Conservation (phyloP, 2,329 filamentous ascomycete species). For the Ophiostoma sp. region DNA sequence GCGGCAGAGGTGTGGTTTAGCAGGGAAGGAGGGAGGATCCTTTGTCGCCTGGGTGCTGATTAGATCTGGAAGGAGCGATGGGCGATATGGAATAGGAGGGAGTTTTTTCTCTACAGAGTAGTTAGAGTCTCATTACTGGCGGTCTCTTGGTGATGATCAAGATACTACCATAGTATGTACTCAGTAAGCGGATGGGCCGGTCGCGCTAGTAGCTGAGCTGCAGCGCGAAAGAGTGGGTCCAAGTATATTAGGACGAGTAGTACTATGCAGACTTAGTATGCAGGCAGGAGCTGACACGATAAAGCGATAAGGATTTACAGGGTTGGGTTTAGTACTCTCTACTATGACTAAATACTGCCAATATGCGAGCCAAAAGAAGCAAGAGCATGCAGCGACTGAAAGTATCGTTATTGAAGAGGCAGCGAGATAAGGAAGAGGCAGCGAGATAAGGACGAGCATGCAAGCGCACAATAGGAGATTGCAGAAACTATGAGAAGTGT, state of each 20-base stretch:
- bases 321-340: neutral
- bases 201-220: slow-evolving; percentile 24
- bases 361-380: neutral
- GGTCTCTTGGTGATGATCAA: slow-evolving; percentile 22
- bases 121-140: neutral
- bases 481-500: neutral
- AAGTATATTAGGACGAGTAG: neutral
- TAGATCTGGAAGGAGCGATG: slow-evolving; percentile 10
- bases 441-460: neutral
- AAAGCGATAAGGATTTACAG: neutral
- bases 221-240: slow-evolving; percentile 20
- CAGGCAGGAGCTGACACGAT: neutral
- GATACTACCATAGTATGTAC: no score
- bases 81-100: neutral
- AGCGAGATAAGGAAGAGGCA: neutral
- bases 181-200: slow-evolving; percentile 23
- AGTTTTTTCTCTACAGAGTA: neutral
- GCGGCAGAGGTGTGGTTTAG: neutral
- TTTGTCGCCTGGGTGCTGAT: neutral
- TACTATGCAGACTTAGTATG: neutral
- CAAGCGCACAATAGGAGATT: neutral
- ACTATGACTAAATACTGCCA: no score
- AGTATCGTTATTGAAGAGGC: neutral
- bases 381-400: neutral
- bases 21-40: neutral